Conservation (phyloP, 2,329 filamentous ascomycete genomes). For the Paracamarosporium sp. region DNA sequence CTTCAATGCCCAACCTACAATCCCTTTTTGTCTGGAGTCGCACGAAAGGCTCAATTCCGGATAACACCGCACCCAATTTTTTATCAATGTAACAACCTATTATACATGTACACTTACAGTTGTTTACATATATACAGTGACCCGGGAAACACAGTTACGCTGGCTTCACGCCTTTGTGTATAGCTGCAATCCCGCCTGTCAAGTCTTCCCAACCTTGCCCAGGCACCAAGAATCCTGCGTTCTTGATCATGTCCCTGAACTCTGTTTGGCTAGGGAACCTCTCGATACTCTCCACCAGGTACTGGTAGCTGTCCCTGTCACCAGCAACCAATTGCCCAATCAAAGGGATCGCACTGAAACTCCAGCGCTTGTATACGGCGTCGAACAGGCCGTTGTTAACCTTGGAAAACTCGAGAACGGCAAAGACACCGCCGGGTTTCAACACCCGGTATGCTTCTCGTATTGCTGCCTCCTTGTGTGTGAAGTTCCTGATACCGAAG, state of each 20-base stretch:
- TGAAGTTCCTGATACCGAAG: slow-evolving; percentile 97
- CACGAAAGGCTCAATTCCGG: too few relatives aligned
- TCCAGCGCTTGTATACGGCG: slow-evolving; percentile 92
- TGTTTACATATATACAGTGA: background rate
- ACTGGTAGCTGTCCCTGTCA: slow-evolving; percentile 96
- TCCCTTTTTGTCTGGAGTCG: background rate
- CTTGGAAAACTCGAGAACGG: slow-evolving; percentile 94
- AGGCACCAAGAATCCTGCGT: slow-evolving; percentile 85
- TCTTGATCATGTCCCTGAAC: slow-evolving; percentile 82
- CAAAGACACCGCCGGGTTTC: slow-evolving; percentile 94
- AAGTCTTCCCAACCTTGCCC: slow-evolving; percentile 80
- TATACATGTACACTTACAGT: background rate
- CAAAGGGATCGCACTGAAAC: slow-evolving; percentile 89
- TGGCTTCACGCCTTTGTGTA: slow-evolving; percentile 95
- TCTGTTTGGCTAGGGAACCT: slow-evolving; percentile 85
- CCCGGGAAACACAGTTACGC: slow-evolving; percentile 2
- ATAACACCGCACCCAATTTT: background rate
- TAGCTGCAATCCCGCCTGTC: slow-evolving; percentile 90
- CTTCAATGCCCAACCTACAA: background rate
- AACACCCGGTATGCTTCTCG: slow-evolving; percentile 85
- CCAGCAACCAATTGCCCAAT: slow-evolving; percentile 95
- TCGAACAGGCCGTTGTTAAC: slow-evolving; percentile 81
- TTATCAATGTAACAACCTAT: background rate
- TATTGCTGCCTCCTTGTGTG: slow-evolving; percentile 83
- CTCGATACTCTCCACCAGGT: slow-evolving; percentile 97